Conservation (phyloP, 805 yeast species). For the Metschnikowia bowlesiae region DNA sequence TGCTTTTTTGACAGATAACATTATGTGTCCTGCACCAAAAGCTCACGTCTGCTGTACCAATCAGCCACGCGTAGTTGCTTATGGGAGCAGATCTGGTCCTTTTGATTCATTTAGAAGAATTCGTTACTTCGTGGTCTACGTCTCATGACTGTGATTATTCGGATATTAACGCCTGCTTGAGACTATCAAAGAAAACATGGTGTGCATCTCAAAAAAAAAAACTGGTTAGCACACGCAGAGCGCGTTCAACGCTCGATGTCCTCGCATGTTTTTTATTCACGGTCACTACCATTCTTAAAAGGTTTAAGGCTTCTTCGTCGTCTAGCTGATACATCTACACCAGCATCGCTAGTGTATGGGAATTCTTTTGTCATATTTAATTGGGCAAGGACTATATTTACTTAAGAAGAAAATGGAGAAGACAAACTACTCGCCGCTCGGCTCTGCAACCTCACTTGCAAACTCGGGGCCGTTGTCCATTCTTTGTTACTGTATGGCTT, state of each 20-base stretch:
- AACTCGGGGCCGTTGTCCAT: conserved; percentile 68
- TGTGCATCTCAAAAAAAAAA: neutral
- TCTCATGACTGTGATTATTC: neutral
- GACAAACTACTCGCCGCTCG: conserved; percentile 21
- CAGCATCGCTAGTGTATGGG: conserved; percentile 30
- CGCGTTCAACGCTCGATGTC: conserved; percentile 2
- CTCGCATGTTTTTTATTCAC: conserved; percentile 3
- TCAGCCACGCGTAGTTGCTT: too few relatives aligned
- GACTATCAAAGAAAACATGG: neutral
- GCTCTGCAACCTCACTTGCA: conserved; percentile 30
- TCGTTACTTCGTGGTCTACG: neutral
- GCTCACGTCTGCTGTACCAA: neutral
- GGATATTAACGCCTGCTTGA: neutral
- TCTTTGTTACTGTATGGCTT: conserved; percentile 82
- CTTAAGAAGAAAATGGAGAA: conserved; percentile 35
- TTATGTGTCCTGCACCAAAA: neutral
- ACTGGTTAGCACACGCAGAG: neutral
- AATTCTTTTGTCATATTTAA: conserved; percentile 35
- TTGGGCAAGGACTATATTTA: conserved; percentile 33
- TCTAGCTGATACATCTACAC: neutral
- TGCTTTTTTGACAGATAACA: neutral
- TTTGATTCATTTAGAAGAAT: neutral
- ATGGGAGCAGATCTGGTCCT: neutral
- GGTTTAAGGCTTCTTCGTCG: neutral
- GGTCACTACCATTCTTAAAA: neutral